These are phyloP conservation scores for Cajanus cajan DNA, from an alignment of 306 rosid species.

Conservation along the genomic window DNA sequence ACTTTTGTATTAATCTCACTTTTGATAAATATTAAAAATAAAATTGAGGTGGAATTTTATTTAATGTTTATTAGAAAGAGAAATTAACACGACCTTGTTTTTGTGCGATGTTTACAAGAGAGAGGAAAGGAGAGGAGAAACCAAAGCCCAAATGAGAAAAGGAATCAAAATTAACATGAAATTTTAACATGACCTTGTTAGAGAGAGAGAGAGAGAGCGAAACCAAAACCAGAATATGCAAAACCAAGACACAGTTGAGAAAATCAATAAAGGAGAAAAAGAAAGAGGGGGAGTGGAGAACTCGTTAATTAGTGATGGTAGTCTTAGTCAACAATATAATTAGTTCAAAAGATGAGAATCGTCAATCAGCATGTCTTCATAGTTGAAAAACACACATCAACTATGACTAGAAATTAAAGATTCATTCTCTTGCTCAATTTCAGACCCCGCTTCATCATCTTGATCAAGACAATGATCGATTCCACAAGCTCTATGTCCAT, in stretches of 20 bases:
- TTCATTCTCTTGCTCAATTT: conserved; percentile 60
- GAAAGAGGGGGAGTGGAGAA: background rate
- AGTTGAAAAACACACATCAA: background rate
- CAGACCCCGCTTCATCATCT: conserved; percentile 62
- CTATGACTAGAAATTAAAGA: conserved; percentile 36
- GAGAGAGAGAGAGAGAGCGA: no score
- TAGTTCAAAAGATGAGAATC: conserved; percentile 31
- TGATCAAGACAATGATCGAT: conserved; percentile 59
- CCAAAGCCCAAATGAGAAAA: background rate
- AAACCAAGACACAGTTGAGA: conserved; percentile 19
- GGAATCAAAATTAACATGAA: background rate
- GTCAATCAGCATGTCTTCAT: conserved; percentile 3
- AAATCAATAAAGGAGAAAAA: background rate
- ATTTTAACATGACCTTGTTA: no score
- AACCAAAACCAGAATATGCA: background rate
- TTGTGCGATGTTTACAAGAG: background rate
- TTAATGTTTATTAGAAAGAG: background rate
- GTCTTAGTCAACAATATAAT: conserved; percentile 29
- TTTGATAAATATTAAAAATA: background rate
- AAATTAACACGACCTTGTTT: background rate
- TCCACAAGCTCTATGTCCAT: conserved; percentile 72
- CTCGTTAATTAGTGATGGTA: background rate
- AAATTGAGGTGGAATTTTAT: background rate
- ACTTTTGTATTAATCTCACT: background rate
- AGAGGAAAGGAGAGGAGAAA: background rate